Conservation (phyloP, 2,329 filamentous ascomycete species). For the Ophiostoma tasmaniense region DNA sequence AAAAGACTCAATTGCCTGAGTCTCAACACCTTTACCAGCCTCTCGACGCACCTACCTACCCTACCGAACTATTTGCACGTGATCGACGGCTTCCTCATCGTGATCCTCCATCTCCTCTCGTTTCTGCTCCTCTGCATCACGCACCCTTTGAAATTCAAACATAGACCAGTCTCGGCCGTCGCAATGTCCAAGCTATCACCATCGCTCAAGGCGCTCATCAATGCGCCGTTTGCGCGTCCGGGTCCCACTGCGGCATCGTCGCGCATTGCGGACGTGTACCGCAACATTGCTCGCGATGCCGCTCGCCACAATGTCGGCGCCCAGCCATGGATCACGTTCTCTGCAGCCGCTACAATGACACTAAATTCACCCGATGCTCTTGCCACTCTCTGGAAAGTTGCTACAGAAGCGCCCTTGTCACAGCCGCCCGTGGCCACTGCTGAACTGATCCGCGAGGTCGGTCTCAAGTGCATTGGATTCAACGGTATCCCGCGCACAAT, state of each 20-base stretch:
- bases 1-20: not conserved
- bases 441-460: constrained; percentile 66
- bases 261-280: constrained; percentile 56
- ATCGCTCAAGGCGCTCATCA: constrained; percentile 64
- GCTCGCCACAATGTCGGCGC: constrained; percentile 51
- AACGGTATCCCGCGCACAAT: constrained; percentile 78
- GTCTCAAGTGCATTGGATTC: constrained; percentile 50
- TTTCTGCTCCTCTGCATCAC: not conserved
- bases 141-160: not conserved
- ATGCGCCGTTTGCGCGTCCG: constrained; percentile 57
- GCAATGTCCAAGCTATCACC: constrained; percentile 66
- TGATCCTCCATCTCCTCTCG: not conserved
- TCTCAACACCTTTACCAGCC: not conserved
- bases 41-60: not conserved
- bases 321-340: constrained; percentile 58
- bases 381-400: constrained; percentile 49
- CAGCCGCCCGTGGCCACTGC: constrained; percentile 40
- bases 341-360: constrained; percentile 73
- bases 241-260: constrained; percentile 56
- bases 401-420: constrained; percentile 26
- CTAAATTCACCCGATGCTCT: constrained; percentile 78
- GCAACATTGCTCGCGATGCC: constrained; percentile 55
- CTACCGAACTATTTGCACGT: not conserved
- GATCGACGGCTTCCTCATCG: not conserved
- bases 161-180: not conserved